A percentile compares a stretch with the other conserved stretches of the same genome.
These are phyloP conservation scores for Fallopia convolvulus DNA, from an alignment of 148 eudicot genomes.

Conservation along the genomic window DNA sequence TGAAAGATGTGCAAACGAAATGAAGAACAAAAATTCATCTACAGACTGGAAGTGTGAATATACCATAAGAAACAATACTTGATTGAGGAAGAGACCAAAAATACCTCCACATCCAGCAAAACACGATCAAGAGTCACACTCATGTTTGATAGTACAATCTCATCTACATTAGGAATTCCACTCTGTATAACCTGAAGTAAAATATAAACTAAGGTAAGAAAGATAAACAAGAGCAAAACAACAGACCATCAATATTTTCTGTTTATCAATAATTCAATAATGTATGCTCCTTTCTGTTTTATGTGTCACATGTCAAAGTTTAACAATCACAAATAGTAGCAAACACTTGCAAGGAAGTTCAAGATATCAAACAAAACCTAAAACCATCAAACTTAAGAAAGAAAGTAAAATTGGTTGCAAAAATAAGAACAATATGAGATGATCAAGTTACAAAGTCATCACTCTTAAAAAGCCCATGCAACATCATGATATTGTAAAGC, in stretches of 20 bases:
- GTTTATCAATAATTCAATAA: background rate
- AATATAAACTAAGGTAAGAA: background rate
- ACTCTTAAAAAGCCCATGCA: background rate
- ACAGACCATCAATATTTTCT: background rate
- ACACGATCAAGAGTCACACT: constrained; percentile 61
- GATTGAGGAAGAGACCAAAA: constrained; percentile 14
- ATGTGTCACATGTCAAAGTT: background rate
- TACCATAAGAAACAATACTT: constrained; percentile 16
- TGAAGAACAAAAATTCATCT: constrained; percentile 9
- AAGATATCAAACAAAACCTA: no score
- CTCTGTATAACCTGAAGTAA: constrained; percentile 64
- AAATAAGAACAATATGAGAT: no score
- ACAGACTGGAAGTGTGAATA: constrained; percentile 15
- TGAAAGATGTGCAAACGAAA: constrained; percentile 12
- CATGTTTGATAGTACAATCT: constrained; percentile 82
- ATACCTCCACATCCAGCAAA: constrained; percentile 77
- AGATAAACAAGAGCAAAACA: background rate
- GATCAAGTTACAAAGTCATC: no score
- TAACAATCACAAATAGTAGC: background rate
- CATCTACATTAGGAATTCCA: constrained; percentile 64
- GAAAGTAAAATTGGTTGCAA: no score
- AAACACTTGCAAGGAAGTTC: no score
- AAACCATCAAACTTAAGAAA: no score
- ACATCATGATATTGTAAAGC: background rate
- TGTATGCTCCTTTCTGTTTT: background rate